phyloP scores from a whole-genome alignment of 2,329 filamentous ascomycete species.

The Fusarium succisae region DNA sequence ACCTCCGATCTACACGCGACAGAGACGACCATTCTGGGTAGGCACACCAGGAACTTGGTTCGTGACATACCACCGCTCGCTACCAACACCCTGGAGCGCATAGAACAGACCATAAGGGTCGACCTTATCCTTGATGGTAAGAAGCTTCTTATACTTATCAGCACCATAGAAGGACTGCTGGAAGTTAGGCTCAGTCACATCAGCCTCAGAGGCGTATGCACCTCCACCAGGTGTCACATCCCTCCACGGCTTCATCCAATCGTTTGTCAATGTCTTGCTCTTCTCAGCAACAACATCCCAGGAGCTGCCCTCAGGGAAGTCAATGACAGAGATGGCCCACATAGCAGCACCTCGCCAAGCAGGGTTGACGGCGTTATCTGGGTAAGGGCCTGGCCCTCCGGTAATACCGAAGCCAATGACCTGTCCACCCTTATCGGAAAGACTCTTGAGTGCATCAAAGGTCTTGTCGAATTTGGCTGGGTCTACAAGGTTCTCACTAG shows the following conservation, averaged over 20 bases:
- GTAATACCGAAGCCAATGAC: slow-evolving; percentile 54
- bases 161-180: slow-evolving; percentile 36
- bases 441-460: slow-evolving; percentile 49
- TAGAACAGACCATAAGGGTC: slow-evolving; percentile 37
- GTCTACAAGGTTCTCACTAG: slow-evolving; percentile 32
- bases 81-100: slow-evolving; percentile 29
- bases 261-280: slow-evolving; percentile 31
- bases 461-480: slow-evolving; percentile 45
- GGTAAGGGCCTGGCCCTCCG: slow-evolving; percentile 43
- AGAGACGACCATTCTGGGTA: slow-evolving; percentile 38
- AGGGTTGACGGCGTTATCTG: slow-evolving; percentile 57
- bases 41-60: slow-evolving; percentile 31
- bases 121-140: slow-evolving; percentile 30
- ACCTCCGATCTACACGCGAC: neutral
- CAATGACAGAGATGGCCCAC: slow-evolving; percentile 49
- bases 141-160: slow-evolving; percentile 29
- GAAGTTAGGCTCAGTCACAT: slow-evolving; percentile 36
- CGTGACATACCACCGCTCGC: slow-evolving; percentile 35
- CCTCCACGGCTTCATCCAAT: slow-evolving; percentile 43
- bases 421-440: slow-evolving; percentile 52
- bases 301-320: slow-evolving; percentile 40
- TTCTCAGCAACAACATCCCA: slow-evolving; percentile 17
- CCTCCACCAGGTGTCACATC: slow-evolving; percentile 30
- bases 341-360: slow-evolving; percentile 57
- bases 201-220: slow-evolving; percentile 35